These are phyloP conservation scores for Kluyveromyces marxianus DNA, from an alignment of 1,139 yeast genomes.

Conservation along the genomic window DNA sequence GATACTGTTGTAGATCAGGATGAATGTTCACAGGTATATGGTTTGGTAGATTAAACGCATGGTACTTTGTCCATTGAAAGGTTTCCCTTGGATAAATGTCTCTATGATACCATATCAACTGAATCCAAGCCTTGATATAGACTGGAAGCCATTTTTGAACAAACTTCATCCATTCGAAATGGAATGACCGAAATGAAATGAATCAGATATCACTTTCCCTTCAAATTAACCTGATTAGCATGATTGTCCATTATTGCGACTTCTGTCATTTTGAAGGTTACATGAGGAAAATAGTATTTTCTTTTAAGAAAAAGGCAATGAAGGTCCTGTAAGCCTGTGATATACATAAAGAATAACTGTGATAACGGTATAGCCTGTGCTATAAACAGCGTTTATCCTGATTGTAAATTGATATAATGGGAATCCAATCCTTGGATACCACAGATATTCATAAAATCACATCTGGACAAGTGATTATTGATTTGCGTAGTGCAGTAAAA, in stretches of 20 bases:
- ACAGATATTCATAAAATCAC: conserved; percentile 60
- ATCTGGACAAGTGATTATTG: conserved; percentile 88
- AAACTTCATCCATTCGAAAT: conserved; percentile 16
- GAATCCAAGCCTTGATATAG: conserved; percentile 28
- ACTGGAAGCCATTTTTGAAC: conserved; percentile 26
- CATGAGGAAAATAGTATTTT: too few relatives aligned
- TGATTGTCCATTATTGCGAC: too few relatives aligned
- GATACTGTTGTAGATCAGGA: conserved; percentile 23
- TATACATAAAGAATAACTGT: too few relatives aligned
- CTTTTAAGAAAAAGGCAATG: too few relatives aligned
- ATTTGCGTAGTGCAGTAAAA: conserved; percentile 66
- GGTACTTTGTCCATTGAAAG: conserved; percentile 27
- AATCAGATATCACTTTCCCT: too few relatives aligned
- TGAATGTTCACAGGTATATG: conserved; percentile 28
- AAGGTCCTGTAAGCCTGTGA: too few relatives aligned
- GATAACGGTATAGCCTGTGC: too few relatives aligned
- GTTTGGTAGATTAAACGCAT: conserved; percentile 30
- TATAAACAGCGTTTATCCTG: too few relatives aligned
- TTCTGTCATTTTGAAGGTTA: too few relatives aligned
- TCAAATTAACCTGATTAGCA: too few relatives aligned
- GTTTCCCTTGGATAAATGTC: conserved; percentile 29
- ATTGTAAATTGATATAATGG: not conserved
- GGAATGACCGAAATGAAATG: too few relatives aligned
- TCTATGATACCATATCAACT: conserved; percentile 26
- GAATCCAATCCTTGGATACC: conserved; percentile 17